A percentile compares a stretch with the other conserved stretches of the same genome.
Conservation (phyloP, 1,284 basidiomycete genomes). For the Afroboletus lepidellus region DNA sequence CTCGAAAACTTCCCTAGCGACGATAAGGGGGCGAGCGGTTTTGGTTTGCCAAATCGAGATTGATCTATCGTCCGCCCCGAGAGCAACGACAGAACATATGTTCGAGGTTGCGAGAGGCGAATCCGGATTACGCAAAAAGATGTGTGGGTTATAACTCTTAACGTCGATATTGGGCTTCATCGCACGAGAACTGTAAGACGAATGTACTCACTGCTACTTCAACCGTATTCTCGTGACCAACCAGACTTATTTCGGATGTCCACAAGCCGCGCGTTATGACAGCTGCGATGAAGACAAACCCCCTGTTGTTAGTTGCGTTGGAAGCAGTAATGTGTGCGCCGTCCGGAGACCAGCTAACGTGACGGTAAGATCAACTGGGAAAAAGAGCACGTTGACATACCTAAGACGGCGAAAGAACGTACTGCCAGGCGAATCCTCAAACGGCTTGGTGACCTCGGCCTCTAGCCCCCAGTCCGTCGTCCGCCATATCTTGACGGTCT, state of each 20-base stretch:
- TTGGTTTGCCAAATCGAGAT: conserved; percentile 95
- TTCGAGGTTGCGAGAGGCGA: conserved; percentile 69
- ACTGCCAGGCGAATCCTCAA: conserved; percentile 90
- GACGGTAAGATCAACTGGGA: conserved; percentile 2
- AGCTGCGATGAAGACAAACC: conserved; percentile 95
- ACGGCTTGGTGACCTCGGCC: conserved; percentile 84
- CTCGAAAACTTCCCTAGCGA: conserved; percentile 92
- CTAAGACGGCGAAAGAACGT: conserved; percentile 94
- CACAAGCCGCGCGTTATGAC: conserved; percentile 88
- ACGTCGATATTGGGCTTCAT: conserved; percentile 32
- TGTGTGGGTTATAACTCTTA: conserved; percentile 90
- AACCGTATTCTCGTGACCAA: conserved; percentile 98
- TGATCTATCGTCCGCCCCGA: conserved; percentile 87
- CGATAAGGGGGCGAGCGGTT: conserved; percentile 84
- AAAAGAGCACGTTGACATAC: conserved; percentile 38
- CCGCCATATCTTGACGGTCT: conserved; percentile 95
- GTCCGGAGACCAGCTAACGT: conserved; percentile 91
- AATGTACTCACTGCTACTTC: conserved; percentile 77
- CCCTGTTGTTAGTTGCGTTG: conserved; percentile 94
- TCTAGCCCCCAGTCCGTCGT: conserved; percentile 90
- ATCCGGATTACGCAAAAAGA: conserved; percentile 79
- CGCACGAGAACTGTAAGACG: conserved; percentile 15
- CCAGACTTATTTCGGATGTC: conserved; percentile 89
- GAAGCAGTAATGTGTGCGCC: conserved; percentile 97
- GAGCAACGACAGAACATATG: conserved; percentile 82